A percentile compares a stretch with the other conserved stretches of the same genome.
Conservation (phyloP, 192 early-diverging fungal genomes). For the Linnemannia hyalina region DNA sequence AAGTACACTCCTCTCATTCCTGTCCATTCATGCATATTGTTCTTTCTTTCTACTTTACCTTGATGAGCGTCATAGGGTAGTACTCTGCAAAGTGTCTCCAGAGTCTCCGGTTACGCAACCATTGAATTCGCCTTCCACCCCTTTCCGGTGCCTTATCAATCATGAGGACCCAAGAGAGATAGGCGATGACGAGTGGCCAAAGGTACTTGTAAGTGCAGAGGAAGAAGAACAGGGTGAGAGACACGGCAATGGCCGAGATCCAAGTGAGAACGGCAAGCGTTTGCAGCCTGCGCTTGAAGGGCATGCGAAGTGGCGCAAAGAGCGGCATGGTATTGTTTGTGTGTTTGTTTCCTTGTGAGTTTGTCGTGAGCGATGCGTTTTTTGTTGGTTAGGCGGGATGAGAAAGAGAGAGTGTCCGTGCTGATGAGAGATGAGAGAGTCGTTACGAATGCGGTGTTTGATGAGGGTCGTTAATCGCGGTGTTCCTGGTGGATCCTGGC, state of each 20-base stretch:
- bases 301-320: constrained; percentile 76
- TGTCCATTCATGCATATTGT: neutral
- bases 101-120: constrained; percentile 61
- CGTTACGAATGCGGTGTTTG: neutral
- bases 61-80: constrained; percentile 84
- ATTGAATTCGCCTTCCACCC: constrained; percentile 76
- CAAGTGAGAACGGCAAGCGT: constrained; percentile 73
- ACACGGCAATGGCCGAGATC: constrained; percentile 66
- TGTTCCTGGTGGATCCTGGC: neutral
- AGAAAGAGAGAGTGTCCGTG: neutral
- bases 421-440: neutral
- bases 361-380: neutral
- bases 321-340: constrained; percentile 22
- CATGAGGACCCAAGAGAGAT: constrained; percentile 80
- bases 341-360: constrained; percentile 2
- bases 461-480: neutral
- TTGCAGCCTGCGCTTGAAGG: constrained; percentile 74
- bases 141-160: constrained; percentile 79
- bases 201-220: constrained; percentile 62
- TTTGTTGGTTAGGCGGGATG: neutral
- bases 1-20: constrained; percentile 64
- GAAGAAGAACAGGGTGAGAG: constrained; percentile 70
- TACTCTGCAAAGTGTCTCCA: constrained; percentile 89
- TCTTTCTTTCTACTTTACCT: constrained; percentile 66
- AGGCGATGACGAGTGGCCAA: constrained; percentile 73